phyloP scores from a whole-genome alignment of 129 eudicot species.

The Solidago caesia region DNA sequence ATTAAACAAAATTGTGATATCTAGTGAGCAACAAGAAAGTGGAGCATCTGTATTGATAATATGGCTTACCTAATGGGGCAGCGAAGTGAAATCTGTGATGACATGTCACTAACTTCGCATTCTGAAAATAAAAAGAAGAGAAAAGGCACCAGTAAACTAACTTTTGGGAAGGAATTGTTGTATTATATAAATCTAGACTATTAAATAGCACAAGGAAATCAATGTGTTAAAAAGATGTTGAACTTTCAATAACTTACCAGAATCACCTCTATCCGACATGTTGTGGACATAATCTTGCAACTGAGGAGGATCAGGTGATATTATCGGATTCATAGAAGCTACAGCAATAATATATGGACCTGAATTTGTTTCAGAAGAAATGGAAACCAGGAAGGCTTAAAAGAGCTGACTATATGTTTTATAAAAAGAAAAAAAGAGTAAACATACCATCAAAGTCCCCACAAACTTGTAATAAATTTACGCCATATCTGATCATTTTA shows the following conservation, averaged over 20 bases:
- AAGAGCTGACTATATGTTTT: slow-evolving; percentile 14
- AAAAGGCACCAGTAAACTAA: background rate
- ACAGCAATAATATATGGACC: slow-evolving; percentile 28
- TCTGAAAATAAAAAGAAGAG: slow-evolving; percentile 17
- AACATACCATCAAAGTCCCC: slow-evolving; percentile 49
- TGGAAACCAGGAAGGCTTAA: background rate
- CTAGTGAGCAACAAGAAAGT: background rate
- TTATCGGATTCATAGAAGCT: slow-evolving; percentile 31
- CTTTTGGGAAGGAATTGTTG: background rate
- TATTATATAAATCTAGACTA: background rate
- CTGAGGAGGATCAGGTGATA: slow-evolving; percentile 29
- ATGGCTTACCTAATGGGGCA: slow-evolving; percentile 31
- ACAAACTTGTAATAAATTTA: slow-evolving; percentile 40
- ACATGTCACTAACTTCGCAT: slow-evolving; percentile 12
- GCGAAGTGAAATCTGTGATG: slow-evolving; percentile 32
- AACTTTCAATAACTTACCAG: slow-evolving; percentile 30
- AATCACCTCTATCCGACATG: slow-evolving; percentile 18
- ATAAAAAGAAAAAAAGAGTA: slow-evolving; percentile 9
- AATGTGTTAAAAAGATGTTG: slow-evolving; percentile 14
- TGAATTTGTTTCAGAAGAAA: slow-evolving; percentile 23
- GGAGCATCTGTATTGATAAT: background rate
- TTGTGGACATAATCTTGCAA: slow-evolving; percentile 34
- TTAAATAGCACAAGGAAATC: background rate
- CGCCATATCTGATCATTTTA: slow-evolving; percentile 48
- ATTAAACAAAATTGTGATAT: too few relatives aligned